Conservation (phyloP, 805 yeast genomes). For the Saccharomycopsis sp. region DNA sequence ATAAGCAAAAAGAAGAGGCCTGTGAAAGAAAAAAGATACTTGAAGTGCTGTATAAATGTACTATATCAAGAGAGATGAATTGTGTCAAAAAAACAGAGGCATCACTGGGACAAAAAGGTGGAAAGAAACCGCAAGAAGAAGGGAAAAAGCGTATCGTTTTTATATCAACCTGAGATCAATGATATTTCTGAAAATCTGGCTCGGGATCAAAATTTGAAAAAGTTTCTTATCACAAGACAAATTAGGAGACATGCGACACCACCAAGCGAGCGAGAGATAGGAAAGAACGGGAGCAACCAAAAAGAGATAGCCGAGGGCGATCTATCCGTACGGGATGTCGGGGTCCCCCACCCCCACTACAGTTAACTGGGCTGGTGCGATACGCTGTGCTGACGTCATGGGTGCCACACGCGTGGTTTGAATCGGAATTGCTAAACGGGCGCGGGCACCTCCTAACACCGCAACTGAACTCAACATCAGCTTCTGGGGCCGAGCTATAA, state of each 20-base stretch:
- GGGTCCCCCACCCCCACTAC: no score
- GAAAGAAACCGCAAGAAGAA: neutral
- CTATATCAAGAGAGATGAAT: neutral
- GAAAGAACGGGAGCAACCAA: neutral
- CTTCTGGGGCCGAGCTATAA: no score
- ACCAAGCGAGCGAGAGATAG: neutral
- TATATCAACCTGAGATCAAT: neutral
- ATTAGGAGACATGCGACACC: neutral
- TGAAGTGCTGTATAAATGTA: no score
- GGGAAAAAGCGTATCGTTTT: neutral
- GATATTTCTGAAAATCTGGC: neutral
- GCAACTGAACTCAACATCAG: neutral
- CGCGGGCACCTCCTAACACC: no score
- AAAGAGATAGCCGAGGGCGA: neutral
- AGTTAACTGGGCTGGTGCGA: no score
- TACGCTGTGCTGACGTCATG: neutral
- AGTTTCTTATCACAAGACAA: neutral
- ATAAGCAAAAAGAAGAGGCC: neutral
- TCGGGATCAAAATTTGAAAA: neutral
- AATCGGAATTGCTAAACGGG: no score
- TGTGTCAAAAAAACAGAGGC: neutral
- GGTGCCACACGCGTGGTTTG: no score
- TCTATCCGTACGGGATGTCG: no score
- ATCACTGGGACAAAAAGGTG: neutral
- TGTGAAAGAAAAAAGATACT: no score